Percentiles rank a stretch among this genome's conserved stretches.
phyloP scores from a whole-genome alignment of 2,329 filamentous ascomycete species.

The Coniochaeta sp. region DNA sequence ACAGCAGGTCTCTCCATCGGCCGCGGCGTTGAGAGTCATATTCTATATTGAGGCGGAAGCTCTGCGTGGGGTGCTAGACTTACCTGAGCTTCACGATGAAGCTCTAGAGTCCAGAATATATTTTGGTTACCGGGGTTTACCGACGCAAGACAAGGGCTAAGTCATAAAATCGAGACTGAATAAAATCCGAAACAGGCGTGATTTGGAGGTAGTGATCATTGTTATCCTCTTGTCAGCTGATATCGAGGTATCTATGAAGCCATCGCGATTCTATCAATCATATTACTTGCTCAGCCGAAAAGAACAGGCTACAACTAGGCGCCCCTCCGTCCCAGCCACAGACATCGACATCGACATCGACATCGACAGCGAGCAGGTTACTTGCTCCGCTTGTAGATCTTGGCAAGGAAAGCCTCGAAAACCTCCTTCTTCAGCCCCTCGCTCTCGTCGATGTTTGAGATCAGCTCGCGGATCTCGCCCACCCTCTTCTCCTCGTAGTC shows the following conservation, averaged over 20 bases:
- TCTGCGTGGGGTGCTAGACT: too few species aligned
- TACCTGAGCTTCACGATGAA: too few species aligned
- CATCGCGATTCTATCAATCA: not conserved
- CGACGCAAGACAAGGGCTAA: too few species aligned
- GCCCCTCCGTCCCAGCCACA: not conserved
- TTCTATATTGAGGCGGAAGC: too few species aligned
- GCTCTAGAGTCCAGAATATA: too few species aligned
- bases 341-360: too few species aligned
- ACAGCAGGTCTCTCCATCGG: too few species aligned
- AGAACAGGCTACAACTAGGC: not conserved
- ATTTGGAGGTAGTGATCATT: not conserved
- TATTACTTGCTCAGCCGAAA: not conserved
- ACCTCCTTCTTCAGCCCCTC: conserved; percentile 84
- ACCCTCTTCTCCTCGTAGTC: conserved; percentile 87
- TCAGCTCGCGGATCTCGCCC: conserved; percentile 66
- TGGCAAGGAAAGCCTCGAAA: conserved; percentile 82
- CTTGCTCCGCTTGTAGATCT: conserved; percentile 98
- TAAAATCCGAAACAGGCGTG: not conserved
- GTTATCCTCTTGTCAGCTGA: not conserved
- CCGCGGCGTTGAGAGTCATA: too few species aligned
- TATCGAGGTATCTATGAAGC: not conserved
- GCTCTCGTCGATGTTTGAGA: conserved; percentile 74
- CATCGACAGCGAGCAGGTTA: conserved; percentile 43
- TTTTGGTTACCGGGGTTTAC: too few species aligned
- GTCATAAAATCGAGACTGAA: not conserved